Evolutionary conservation across 2,329 filamentous ascomycete genomes (phyloP).

Genomic region (Tricladium varicosporioides): DNA sequence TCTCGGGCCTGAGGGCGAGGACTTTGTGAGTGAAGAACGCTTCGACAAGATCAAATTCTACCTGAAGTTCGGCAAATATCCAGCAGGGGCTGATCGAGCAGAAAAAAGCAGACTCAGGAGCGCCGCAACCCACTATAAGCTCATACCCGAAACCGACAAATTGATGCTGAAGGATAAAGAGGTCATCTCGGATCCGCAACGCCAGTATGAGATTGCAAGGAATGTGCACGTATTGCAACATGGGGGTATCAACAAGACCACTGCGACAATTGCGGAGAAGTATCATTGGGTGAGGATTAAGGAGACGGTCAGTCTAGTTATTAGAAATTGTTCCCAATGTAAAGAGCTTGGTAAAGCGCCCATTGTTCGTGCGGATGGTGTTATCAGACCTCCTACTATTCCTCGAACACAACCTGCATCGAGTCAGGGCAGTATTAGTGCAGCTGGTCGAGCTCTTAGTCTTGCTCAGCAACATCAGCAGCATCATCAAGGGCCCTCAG

Average conservation of each 20-base stretch:
- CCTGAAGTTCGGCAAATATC: slow-evolving; percentile 91
- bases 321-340: slow-evolving; percentile 86
- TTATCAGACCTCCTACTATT: slow-evolving; percentile 19
- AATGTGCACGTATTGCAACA: slow-evolving; percentile 73
- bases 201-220: slow-evolving; percentile 86
- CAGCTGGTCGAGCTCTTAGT: slow-evolving; percentile 26
- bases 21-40: slow-evolving; percentile 88
- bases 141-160: slow-evolving; percentile 64
- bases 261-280: slow-evolving; percentile 85
- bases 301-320: slow-evolving; percentile 92
- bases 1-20: slow-evolving; percentile 60
- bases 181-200: slow-evolving; percentile 84
- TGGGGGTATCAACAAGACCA: slow-evolving; percentile 97
- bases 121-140: slow-evolving; percentile 92
- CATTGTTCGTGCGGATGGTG: slow-evolving; percentile 26
- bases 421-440: slow-evolving; percentile 19
- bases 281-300: slow-evolving; percentile 99
- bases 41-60: slow-evolving; percentile 99
- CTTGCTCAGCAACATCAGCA: slow-evolving; percentile 20
- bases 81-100: slow-evolving; percentile 85
- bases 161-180: slow-evolving; percentile 98
- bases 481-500: slow-evolving; percentile 8
- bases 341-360: slow-evolving; percentile 71
- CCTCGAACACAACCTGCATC: slow-evolving; percentile 2
- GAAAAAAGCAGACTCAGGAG: slow-evolving; percentile 94